Evolutionary conservation across 352 stramenopile genomes (phyloP).

Genomic region (Phytophthora citrophthora): DNA sequence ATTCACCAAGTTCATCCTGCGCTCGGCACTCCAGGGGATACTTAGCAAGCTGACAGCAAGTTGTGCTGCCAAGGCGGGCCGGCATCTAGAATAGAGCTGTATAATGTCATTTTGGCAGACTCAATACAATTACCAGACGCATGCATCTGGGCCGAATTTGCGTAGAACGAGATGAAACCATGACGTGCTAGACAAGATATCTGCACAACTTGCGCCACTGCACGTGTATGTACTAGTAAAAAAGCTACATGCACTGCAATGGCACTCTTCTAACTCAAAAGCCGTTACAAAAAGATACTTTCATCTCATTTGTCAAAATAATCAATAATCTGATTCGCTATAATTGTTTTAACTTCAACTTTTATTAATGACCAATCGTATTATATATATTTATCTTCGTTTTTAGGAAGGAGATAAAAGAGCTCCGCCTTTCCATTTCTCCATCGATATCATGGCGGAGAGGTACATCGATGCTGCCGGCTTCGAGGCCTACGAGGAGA

Average conservation of each 20-base stretch:
- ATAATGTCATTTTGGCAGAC: background rate
- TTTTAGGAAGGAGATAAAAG: slow-evolving; percentile 9
- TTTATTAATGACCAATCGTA: background rate
- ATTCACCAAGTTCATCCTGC: slow-evolving; percentile 44
- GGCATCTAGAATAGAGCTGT: slow-evolving; percentile 28
- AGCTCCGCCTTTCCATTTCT: no score
- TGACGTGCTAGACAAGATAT: background rate
- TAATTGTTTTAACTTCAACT: slow-evolving; percentile 2
- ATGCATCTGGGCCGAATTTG: background rate
- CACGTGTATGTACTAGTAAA: no score
- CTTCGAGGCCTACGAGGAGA: slow-evolving; percentile 52
- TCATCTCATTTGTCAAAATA: slow-evolving; percentile 10
- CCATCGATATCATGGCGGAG: slow-evolving; percentile 20
- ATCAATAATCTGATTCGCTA: slow-evolving; percentile 2
- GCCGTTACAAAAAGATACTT: slow-evolving; percentile 22
- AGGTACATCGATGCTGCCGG: slow-evolving; percentile 50
- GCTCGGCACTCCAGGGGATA: slow-evolving; percentile 38
- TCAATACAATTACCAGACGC: background rate
- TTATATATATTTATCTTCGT: background rate
- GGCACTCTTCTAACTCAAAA: background rate
- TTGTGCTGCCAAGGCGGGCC: slow-evolving; percentile 15
- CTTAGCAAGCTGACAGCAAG: slow-evolving; percentile 32
- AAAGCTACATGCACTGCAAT: no score
- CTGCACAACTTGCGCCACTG: background rate
- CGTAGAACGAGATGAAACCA: background rate